These are phyloP conservation scores for Tricholoma hemisulphureum DNA, from an alignment of 768 basidiomycete species.

Conservation along the genomic window DNA sequence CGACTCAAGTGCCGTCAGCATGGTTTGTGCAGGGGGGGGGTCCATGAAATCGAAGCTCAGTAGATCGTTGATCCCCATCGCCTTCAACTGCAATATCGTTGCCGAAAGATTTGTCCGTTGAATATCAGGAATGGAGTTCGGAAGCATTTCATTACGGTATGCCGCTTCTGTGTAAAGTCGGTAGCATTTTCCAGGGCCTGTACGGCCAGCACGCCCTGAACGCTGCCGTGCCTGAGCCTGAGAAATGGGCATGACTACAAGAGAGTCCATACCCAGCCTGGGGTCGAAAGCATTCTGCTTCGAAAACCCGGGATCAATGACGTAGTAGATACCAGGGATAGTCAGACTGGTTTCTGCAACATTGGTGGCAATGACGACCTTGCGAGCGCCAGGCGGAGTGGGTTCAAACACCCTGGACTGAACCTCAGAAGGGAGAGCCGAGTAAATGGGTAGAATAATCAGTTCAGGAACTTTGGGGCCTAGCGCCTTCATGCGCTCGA, in stretches of 20 bases:
- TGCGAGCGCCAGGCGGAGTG: slow-evolving; percentile 96
- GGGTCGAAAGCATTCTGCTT: slow-evolving; percentile 99
- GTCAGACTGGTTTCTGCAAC: slow-evolving; percentile 98
- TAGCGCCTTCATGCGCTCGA: slow-evolving; percentile 97
- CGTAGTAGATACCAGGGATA: slow-evolving; percentile 98
- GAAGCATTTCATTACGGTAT: slow-evolving; percentile 98
- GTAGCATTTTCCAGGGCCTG: slow-evolving; percentile 98
- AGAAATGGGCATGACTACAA: slow-evolving; percentile 98
- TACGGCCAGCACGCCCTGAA: slow-evolving; percentile 94
- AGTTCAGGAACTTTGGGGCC: slow-evolving; percentile 99
- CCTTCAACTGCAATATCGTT: slow-evolving; percentile 94
- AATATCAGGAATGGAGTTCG: slow-evolving; percentile 96
- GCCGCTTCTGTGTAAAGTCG: slow-evolving; percentile 97
- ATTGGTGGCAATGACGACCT: slow-evolving; percentile 99
- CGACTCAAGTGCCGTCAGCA: slow-evolving; percentile 93
- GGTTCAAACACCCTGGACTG: slow-evolving; percentile 98
- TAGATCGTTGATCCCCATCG: slow-evolving; percentile 98
- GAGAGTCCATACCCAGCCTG: slow-evolving; percentile 95
- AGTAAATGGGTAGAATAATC: slow-evolving; percentile 96
- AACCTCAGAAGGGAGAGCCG: slow-evolving; percentile 95
- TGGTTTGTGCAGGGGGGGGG: slow-evolving; percentile 93
- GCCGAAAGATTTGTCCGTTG: slow-evolving; percentile 90
- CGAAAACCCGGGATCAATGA: slow-evolving; percentile 97
- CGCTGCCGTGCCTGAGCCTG: slow-evolving; percentile 97
- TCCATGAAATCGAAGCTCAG: slow-evolving; percentile 99